Evolutionary conservation across 2,329 filamentous ascomycete genomes (phyloP).

Genomic region (Cadophora luteo-olivacea): DNA sequence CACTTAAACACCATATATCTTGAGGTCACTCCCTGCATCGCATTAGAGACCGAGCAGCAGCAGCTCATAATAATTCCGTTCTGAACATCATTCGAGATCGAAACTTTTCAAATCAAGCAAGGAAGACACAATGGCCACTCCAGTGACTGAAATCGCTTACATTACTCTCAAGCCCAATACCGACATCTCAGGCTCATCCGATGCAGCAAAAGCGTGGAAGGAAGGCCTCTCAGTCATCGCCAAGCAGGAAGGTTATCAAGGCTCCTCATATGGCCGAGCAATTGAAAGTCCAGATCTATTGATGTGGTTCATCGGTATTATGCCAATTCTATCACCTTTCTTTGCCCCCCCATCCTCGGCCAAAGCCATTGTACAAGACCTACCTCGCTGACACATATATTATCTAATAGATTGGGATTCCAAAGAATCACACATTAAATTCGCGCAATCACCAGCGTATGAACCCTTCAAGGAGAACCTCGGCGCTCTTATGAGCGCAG

Average conservation of each 20-base stretch:
- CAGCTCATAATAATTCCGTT: neutral
- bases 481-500: conserved; percentile 17
- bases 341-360: neutral
- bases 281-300: conserved; percentile 48
- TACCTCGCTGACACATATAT: neutral
- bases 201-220: conserved; percentile 43
- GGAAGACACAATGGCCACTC: neutral
- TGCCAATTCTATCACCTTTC: neutral
- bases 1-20: neutral
- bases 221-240: conserved; percentile 45
- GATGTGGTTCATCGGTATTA: conserved; percentile 49
- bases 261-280: conserved; percentile 46
- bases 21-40: neutral
- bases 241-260: conserved; percentile 46
- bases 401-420: conserved; percentile 52
- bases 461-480: conserved; percentile 44
- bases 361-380: too few relatives aligned
- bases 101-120: neutral
- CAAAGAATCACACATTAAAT: conserved; percentile 48
- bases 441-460: conserved; percentile 48
- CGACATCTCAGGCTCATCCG: conserved; percentile 41
- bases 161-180: conserved; percentile 48
- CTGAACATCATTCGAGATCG: neutral
- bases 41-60: neutral
- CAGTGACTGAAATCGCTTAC: conserved; percentile 48